Base-by-base conservation (phyloP, 148 eudicot species). In the Rheum nobile region DNA sequence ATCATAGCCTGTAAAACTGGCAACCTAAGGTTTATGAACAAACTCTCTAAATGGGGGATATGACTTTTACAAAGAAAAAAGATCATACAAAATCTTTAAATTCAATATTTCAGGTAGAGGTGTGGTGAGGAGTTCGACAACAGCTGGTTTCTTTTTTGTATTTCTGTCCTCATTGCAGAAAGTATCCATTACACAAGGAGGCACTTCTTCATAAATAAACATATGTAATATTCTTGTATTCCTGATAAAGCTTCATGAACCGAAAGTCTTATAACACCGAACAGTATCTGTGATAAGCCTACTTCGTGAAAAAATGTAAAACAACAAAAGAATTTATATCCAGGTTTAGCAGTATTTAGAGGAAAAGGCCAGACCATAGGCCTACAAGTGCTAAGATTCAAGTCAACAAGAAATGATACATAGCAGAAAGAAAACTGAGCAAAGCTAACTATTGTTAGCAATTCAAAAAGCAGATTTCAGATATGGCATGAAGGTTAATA, bases 401-500 rank as follows among this genome's bases (percentile, higher is more conserved):
- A 29, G 37, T 29, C 67, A 61, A 29, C 67, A 61, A 61, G 37
- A 32, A 29, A 4, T 61, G n/a, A 31, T 29, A 14, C 6, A 16
- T 4, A 61, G 35, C 35, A 61, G 68, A 26, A 61, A 28, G n/a
- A 31, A 61, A 61, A 61, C 68, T 4, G 19, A 61, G 37, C 37
- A 4, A 61, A 2, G 35, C 8, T 61, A 61, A 61, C 37, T 29
- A 28, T 61, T 28, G 68, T 61, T 61, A 61, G 37, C 68, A 28
- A 61, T 61, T 61, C 68, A 61, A 61, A 37, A 59, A 31, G 68
- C 68, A 61, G 19, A 61, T 61, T 61, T 61, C 2, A 61, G 8
- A 28, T 61, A 31, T 3, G 37, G 19, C 35, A 31, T 61, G 68
- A 24, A 55, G 65, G n/a, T 13, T 29, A 28, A 11, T 59, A 22